phyloP scores from a whole-genome alignment of 441 rosid species.

The Erodium chrysanthum region DNA sequence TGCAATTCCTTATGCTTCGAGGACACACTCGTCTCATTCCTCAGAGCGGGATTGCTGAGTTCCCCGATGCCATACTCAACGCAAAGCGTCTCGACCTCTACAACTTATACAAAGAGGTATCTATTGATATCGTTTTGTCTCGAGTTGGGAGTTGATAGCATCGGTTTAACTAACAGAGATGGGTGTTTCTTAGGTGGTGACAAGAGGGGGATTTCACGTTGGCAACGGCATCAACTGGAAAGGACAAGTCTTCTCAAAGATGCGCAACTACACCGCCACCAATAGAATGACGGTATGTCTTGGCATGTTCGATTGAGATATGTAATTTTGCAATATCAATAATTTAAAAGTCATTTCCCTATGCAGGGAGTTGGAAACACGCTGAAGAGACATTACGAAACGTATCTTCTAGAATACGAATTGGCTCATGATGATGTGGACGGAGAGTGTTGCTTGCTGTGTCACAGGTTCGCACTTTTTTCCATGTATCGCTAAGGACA shows the following conservation, averaged over 20 bases:
- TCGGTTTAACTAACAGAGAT: neutral
- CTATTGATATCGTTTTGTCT: neutral
- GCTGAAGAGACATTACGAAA: constrained; percentile 1
- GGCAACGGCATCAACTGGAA: constrained; percentile 29
- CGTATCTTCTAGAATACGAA: neutral
- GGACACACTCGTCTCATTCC: constrained; percentile 6
- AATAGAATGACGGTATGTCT: constrained; percentile 25
- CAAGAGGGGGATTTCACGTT: constrained; percentile 25
- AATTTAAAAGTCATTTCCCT: neutral
- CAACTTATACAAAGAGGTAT: neutral
- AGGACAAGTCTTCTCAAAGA: constrained; percentile 28
- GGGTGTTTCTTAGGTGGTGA: constrained; percentile 17
- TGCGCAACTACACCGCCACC: constrained; percentile 23
- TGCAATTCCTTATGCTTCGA: constrained; percentile 5
- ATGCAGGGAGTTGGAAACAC: neutral
- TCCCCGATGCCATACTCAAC: constrained; percentile 1
- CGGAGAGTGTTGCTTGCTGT: constrained; percentile 26
- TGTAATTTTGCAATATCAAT: neutral
- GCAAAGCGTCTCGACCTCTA: constrained; percentile 4
- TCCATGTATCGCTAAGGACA: neutral
- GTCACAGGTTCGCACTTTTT: constrained; percentile 20
- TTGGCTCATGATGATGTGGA: constrained; percentile 14
- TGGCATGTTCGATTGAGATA: neutral
- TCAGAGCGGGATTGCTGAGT: constrained; percentile 5
- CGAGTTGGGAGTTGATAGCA: neutral